Conservation (phyloP, 2,329 filamentous ascomycete genomes). For the Cladophialophora bantiana region DNA sequence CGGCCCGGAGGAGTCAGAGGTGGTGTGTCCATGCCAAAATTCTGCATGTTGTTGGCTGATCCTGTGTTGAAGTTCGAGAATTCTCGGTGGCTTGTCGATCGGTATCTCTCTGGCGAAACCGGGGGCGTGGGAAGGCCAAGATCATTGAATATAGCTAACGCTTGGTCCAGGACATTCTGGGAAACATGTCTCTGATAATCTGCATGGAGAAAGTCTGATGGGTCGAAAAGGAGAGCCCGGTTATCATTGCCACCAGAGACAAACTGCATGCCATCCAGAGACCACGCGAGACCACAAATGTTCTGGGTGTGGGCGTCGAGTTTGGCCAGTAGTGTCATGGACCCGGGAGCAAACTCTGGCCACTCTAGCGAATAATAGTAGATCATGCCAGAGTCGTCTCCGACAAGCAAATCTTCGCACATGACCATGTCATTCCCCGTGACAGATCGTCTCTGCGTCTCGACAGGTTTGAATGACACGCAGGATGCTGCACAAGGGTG, state of each 20-base stretch:
- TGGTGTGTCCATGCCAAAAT: slow-evolving; percentile 17
- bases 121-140: slow-evolving; percentile 21
- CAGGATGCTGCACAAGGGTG: slow-evolving; percentile 78
- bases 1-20: slow-evolving; percentile 23
- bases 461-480: slow-evolving; percentile 77
- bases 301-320: slow-evolving; percentile 85
- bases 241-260: slow-evolving; percentile 95
- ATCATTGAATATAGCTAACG: slow-evolving; percentile 2
- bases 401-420: slow-evolving; percentile 84
- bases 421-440: slow-evolving; percentile 55
- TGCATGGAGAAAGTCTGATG: slow-evolving; percentile 61
- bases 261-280: slow-evolving; percentile 75
- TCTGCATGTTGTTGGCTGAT: neutral
- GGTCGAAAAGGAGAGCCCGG: slow-evolving; percentile 79
- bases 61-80: neutral
- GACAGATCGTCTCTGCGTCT: slow-evolving; percentile 58
- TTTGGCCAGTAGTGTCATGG: slow-evolving; percentile 77
- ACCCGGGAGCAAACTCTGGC: slow-evolving; percentile 63
- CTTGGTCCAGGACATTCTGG: slow-evolving; percentile 9
- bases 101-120: slow-evolving; percentile 18
- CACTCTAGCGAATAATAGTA: slow-evolving; percentile 93
- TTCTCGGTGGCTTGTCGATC: neutral
- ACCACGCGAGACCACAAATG: slow-evolving; percentile 93
- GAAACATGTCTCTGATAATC: slow-evolving; percentile 18
- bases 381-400: slow-evolving; percentile 81